These are phyloP conservation scores for Sisymbrium altissimum DNA, from an alignment of 345 rosid species.

Conservation along the genomic window DNA sequence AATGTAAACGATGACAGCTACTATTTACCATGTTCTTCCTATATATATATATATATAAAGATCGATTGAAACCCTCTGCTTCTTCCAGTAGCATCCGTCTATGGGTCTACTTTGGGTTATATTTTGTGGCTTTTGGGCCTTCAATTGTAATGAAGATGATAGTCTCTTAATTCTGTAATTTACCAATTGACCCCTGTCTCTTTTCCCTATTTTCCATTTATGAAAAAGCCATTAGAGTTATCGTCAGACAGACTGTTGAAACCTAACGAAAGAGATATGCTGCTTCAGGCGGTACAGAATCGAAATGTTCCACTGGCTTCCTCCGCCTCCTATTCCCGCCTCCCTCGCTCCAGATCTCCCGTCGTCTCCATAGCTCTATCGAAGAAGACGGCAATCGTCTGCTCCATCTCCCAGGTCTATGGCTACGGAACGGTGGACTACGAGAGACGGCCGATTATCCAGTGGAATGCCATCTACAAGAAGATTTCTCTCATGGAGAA, in stretches of 20 bases:
- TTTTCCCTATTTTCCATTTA: neutral
- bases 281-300: constrained; percentile 48
- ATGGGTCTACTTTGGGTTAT: no score
- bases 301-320: constrained; percentile 46
- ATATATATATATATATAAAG: no score
- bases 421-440: constrained; percentile 71
- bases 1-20: neutral
- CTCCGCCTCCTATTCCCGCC: constrained; percentile 40
- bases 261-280: constrained; percentile 39
- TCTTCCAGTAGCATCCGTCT: neutral
- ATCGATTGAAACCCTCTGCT: neutral
- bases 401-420: constrained; percentile 66
- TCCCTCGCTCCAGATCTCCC: constrained; percentile 32
- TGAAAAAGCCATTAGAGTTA: constrained; percentile 12
- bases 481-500: constrained; percentile 71
- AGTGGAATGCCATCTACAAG: constrained; percentile 79
- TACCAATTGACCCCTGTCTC: neutral
- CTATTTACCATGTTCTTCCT: no score
- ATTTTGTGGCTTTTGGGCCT: neutral
- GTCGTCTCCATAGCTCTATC: constrained; percentile 14
- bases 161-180: neutral
- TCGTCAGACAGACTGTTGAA: constrained; percentile 1
- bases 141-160: neutral
- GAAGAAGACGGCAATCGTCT: constrained; percentile 30
- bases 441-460: constrained; percentile 67